Conservation (phyloP, 75 land plant genomes). For the Selaginella tamariscina region DNA sequence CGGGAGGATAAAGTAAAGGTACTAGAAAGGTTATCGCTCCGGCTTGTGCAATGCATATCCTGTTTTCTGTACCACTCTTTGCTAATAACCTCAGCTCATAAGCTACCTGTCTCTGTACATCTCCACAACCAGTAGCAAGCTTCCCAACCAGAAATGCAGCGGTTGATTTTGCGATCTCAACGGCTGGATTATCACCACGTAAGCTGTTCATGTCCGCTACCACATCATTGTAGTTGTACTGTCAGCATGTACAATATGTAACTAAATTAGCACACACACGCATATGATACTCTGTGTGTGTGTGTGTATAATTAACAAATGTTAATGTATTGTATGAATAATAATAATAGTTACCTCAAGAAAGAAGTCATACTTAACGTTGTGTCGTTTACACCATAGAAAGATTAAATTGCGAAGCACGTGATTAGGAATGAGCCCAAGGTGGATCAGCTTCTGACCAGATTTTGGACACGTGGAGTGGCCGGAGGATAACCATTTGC, state of each 20-base stretch:
- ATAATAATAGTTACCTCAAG: too few relatives aligned
- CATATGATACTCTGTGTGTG: too few relatives aligned
- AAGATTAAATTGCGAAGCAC: constrained; percentile 42
- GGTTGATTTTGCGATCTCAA: constrained; percentile 46
- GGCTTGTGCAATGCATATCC: constrained; percentile 55
- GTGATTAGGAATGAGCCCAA: constrained; percentile 46
- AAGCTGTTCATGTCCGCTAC: too few relatives aligned
- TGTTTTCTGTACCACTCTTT: constrained; percentile 50
- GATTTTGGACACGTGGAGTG: constrained; percentile 61
- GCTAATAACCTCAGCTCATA: constrained; percentile 62
- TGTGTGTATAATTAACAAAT: too few relatives aligned
- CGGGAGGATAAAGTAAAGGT: constrained; percentile 35
- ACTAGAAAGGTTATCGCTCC: constrained; percentile 62
- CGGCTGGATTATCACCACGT: too few relatives aligned
- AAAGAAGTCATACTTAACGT: constrained; percentile 20
- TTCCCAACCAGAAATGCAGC: constrained; percentile 49
- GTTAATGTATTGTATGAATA: too few relatives aligned
- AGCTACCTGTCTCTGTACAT: constrained; percentile 40
- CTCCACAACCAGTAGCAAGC: constrained; percentile 39
- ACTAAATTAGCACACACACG: too few relatives aligned
- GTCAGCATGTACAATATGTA: too few relatives aligned
- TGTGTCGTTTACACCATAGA: constrained; percentile 57
- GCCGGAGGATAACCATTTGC: constrained; percentile 50
- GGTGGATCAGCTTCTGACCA: constrained; percentile 44
- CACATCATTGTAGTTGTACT: too few relatives aligned